A percentile compares a stretch with the other conserved stretches of the same genome.
These are phyloP conservation scores for Angomonas ambiguus DNA, from an alignment of 208 protist genomes.

Conservation along the genomic window DNA sequence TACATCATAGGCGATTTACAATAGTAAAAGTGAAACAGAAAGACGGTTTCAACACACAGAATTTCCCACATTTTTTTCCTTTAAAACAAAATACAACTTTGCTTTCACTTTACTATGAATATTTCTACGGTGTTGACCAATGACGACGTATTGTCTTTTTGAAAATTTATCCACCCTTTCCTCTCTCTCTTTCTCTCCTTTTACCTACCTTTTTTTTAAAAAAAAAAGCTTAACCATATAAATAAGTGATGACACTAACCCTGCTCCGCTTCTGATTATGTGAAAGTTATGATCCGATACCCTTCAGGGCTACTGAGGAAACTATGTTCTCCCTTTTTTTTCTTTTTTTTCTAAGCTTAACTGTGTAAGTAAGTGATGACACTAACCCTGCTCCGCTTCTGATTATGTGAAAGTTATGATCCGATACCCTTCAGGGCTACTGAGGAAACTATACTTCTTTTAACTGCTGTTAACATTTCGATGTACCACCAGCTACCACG, in stretches of 20 bases:
- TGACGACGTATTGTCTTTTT: too few relatives aligned
- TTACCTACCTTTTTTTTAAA: slow-evolving; percentile 6
- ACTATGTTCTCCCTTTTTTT: slow-evolving; percentile 1
- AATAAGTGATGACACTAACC: slow-evolving; percentile 3
- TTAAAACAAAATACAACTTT: neutral
- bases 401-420: neutral
- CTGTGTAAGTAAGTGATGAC: slow-evolving; percentile 2
- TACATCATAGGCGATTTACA: too few relatives aligned
- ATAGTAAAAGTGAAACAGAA: slow-evolving; percentile 2
- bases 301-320: slow-evolving; percentile 1
- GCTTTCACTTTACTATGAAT: too few relatives aligned
- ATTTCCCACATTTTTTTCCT: neutral
- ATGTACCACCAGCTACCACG: slow-evolving; percentile 35
- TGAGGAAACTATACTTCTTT: neutral
- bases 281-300: slow-evolving; percentile 5
- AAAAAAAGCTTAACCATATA: neutral
- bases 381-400: slow-evolving; percentile 10
- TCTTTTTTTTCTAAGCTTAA: neutral
- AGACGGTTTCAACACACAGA: neutral
- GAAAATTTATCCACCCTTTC: too few relatives aligned
- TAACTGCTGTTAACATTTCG: neutral
- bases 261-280: slow-evolving; percentile 5
- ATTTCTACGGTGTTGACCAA: too few relatives aligned
- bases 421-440: slow-evolving; percentile 6
- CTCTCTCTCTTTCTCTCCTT: neutral